phyloP scores from a whole-genome alignment of 2,329 filamentous ascomycete genomes.

The Tolypocladium inflatum region DNA sequence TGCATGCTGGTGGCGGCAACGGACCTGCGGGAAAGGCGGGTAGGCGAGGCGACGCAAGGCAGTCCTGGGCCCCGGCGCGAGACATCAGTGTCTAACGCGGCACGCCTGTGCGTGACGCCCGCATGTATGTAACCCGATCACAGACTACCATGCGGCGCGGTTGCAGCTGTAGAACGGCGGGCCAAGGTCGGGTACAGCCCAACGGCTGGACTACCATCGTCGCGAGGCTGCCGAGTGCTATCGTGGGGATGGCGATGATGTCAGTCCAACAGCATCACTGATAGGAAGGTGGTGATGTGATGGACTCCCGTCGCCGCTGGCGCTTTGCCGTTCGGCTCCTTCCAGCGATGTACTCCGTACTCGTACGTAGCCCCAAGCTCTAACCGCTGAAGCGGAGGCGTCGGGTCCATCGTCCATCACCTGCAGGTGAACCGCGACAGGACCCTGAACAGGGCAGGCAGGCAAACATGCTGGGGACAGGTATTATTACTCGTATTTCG shows the following conservation, averaged over 20 bases:
- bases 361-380: background rate
- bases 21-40: background rate
- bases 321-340: background rate
- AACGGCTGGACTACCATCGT: background rate
- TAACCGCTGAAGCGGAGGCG: background rate
- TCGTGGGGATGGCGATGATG: background rate
- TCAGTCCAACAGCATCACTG: background rate
- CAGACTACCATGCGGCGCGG: background rate
- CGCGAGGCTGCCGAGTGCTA: background rate
- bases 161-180: background rate
- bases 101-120: background rate
- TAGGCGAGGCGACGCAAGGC: background rate
- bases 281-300: background rate
- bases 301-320: background rate
- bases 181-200: background rate
- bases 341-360: background rate
- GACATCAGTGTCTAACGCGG: background rate
- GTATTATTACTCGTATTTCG: too few species aligned
- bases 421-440: background rate
- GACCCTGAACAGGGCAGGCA: background rate
- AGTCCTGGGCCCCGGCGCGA: background rate
- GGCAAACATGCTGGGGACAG: background rate
- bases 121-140: background rate
- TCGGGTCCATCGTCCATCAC: background rate
- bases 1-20: background rate